These are phyloP conservation scores for Ophiostoma montium DNA, from an alignment of 2,329 filamentous ascomycete genomes.

Conservation along the genomic window DNA sequence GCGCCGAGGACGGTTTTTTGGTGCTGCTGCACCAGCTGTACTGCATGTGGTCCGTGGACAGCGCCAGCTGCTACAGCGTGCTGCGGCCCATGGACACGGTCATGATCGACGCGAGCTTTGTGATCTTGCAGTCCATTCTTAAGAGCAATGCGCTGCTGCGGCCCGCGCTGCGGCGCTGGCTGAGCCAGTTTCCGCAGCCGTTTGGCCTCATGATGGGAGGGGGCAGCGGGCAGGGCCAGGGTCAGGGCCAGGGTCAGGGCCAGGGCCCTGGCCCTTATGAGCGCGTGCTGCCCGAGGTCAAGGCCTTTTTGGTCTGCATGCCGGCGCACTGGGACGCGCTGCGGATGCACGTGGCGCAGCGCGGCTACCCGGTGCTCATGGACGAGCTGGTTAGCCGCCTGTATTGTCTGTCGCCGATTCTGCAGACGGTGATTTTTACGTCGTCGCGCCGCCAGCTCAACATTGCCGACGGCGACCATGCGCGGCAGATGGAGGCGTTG, in stretches of 20 bases:
- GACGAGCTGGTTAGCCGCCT: conserved; percentile 21
- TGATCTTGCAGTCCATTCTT: conserved; percentile 22
- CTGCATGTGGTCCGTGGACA: background rate
- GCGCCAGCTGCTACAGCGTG: background rate
- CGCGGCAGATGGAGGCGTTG: background rate
- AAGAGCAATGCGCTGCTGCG: conserved; percentile 23
- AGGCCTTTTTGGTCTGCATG: background rate
- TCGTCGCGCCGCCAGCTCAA: conserved; percentile 16
- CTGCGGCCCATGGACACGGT: background rate
- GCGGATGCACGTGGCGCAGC: conserved; percentile 9
- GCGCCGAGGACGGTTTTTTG: background rate
- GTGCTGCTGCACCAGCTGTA: background rate
- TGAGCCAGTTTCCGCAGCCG: conserved; percentile 23
- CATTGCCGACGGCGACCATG: conserved; percentile 3
- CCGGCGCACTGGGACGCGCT: background rate
- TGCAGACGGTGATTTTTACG: conserved; percentile 21
- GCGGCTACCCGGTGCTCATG: conserved; percentile 20
- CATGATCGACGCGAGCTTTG: conserved; percentile 16
- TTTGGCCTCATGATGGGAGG: background rate
- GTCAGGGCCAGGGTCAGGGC: too few species aligned
- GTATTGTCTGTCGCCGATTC: conserved; percentile 17
- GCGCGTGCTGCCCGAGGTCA: background rate
- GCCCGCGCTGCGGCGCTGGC: conserved; percentile 19
- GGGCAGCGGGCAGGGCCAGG: too few species aligned
- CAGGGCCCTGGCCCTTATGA: background rate